Conservation (phyloP, 805 yeast species). For the Tetrapisispora namnaoensis region DNA sequence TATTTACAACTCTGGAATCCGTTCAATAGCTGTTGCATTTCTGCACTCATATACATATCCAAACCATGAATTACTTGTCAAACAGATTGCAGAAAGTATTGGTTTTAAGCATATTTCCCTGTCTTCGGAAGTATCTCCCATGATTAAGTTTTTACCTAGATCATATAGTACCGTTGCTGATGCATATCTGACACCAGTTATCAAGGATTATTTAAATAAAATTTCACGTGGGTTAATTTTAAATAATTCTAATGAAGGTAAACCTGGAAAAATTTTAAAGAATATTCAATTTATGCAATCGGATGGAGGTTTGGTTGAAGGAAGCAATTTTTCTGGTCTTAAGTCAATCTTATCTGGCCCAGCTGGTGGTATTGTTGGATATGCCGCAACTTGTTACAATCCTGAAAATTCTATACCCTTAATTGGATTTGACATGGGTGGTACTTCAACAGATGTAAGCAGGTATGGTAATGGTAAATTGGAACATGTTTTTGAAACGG, state of each 20-base stretch:
- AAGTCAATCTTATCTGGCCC: constrained; percentile 90
- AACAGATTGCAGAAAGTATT: constrained; percentile 46
- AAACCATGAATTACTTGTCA: constrained; percentile 54
- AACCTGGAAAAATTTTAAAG: constrained; percentile 31
- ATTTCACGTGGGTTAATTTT: constrained; percentile 49
- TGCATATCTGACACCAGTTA: constrained; percentile 75
- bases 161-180: constrained; percentile 74
- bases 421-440: constrained; percentile 86
- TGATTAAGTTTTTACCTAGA: constrained; percentile 67
- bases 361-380: constrained; percentile 97
- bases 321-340: constrained; percentile 74
- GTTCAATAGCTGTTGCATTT: constrained; percentile 62
- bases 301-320: constrained; percentile 89
- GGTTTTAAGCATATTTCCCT: constrained; percentile 65
- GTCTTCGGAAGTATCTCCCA: constrained; percentile 62
- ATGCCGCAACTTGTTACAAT: constrained; percentile 70
- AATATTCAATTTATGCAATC: constrained; percentile 86
- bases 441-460: constrained; percentile 80
- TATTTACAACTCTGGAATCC: constrained; percentile 47
- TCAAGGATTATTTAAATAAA: constrained; percentile 50
- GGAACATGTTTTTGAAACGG: constrained; percentile 74
- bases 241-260: neutral
- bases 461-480: constrained; percentile 58
- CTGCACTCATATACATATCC: constrained; percentile 68
- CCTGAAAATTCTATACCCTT: constrained; percentile 46